Conservation (phyloP, 768 basidiomycete species). For the Macrocybe gigantea region DNA sequence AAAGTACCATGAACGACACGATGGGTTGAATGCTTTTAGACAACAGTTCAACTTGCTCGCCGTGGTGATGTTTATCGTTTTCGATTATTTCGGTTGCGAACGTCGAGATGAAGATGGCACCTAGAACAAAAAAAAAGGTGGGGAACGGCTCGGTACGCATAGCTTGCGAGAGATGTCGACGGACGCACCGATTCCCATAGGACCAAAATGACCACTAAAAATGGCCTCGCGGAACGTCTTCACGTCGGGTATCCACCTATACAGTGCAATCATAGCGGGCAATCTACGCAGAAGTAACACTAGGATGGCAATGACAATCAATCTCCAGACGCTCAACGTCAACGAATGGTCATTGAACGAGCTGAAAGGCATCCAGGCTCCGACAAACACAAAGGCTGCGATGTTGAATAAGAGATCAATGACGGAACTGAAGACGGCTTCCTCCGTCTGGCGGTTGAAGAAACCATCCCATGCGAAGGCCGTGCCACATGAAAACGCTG, state of each 20-base stretch:
- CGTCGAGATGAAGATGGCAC: slow-evolving; percentile 91
- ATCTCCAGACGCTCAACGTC: slow-evolving; percentile 76
- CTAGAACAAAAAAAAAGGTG: slow-evolving; percentile 17
- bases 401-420: slow-evolving; percentile 96
- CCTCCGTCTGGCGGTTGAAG: slow-evolving; percentile 90
- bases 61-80: slow-evolving; percentile 33
- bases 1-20: slow-evolving; percentile 90
- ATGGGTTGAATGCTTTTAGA: slow-evolving; percentile 84
- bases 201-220: slow-evolving; percentile 95
- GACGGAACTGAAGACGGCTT: slow-evolving; percentile 92
- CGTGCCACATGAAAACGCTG: slow-evolving; percentile 91
- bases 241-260: slow-evolving; percentile 93
- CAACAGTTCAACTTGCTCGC: slow-evolving; percentile 58
- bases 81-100: slow-evolving; percentile 62
- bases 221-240: slow-evolving; percentile 92
- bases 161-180: too few species aligned
- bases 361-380: slow-evolving; percentile 95
- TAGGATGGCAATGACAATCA: slow-evolving; percentile 77
- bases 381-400: slow-evolving; percentile 92
- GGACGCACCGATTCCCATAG: slow-evolving; percentile 66
- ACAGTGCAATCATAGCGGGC: slow-evolving; percentile 78
- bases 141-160: not conserved
- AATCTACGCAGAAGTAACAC: slow-evolving; percentile 81
- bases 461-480: slow-evolving; percentile 98
- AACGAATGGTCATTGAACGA: slow-evolving; percentile 62